Evolutionary conservation across 2,329 filamentous ascomycete species (phyloP).

Genomic region (Mycocentrospora acerina): DNA sequence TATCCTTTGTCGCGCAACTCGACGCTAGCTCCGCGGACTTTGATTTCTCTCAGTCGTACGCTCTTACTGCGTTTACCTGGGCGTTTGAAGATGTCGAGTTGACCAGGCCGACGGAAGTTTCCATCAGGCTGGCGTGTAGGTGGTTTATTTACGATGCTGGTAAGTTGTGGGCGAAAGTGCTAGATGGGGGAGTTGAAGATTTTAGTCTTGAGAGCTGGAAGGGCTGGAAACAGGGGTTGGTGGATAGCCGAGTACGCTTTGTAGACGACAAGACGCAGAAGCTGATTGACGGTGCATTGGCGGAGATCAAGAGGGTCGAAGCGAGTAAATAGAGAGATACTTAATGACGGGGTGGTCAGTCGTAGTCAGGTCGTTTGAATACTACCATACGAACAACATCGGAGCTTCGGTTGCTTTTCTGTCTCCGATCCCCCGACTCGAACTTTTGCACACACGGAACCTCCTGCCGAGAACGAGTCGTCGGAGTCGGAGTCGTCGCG

Average conservation of each 20-base stretch:
- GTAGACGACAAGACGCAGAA: background rate
- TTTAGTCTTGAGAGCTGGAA: constrained; percentile 8
- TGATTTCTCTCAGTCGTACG: constrained; percentile 5
- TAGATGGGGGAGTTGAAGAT: background rate
- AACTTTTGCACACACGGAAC: too few relatives aligned
- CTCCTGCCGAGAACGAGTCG: too few relatives aligned
- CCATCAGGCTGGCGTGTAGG: constrained; percentile 9
- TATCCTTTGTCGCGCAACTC: constrained; percentile 11
- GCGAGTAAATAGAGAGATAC: too few relatives aligned
- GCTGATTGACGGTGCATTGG: constrained; percentile 7
- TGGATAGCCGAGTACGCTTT: background rate
- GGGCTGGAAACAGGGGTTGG: constrained; percentile 4
- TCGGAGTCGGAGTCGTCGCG: too few relatives aligned
- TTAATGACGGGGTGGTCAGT: too few relatives aligned
- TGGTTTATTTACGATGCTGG: constrained; percentile 11
- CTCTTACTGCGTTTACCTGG: constrained; percentile 3
- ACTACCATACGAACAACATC: too few relatives aligned
- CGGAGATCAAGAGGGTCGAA: constrained; percentile 6
- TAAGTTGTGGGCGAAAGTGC: constrained; percentile 9
- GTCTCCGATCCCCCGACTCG: too few relatives aligned
- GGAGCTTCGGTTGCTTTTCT: too few relatives aligned
- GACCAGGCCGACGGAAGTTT: constrained; percentile 1
- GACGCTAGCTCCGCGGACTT: constrained; percentile 5
- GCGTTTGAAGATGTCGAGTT: constrained; percentile 1
- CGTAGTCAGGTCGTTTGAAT: too few relatives aligned